Base-by-base conservation (phyloP, 2,329 filamentous ascomycete species). In the Aspergillus flavus region DNA sequence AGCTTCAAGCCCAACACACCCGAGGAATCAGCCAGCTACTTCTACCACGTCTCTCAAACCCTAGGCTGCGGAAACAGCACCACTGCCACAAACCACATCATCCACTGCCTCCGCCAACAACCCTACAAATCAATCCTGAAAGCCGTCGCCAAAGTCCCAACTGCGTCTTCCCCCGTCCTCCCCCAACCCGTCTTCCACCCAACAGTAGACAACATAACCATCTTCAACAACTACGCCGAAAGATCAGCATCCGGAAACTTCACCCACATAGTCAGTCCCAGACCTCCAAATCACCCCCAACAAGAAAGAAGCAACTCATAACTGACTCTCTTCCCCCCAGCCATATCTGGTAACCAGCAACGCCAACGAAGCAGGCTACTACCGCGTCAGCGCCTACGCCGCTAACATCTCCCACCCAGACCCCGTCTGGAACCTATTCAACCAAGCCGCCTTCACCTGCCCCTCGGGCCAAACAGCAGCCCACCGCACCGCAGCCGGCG, bases 281-380 rank as follows among this genome's bases (percentile, higher is more conserved):
- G 34, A 36, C 14, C 14, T 4, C 34, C 12, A 14, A 36, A 14
- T 36, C 14, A 36, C 12, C 12, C 5, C 12, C 34, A 12, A 36
- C 12, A 36, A 36, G 12, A 16, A 36, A 36, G 34, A 36, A 14
- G 34, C 34, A 36, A 16, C 5, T 16, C 34, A 36, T 36, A 36
- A 16, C 41, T 43, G 21, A 43, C 41, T 7, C 19, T 21, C 16
- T 7, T 6, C 6, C 5, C 14, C 4, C 16, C 28, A 71, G 45
- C 82, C 83, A 0, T 72, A 82, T 1, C 64, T 85, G 0, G 67
- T 79, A 4, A 81, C 80, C 16, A 79, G 79, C 65, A 82, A 79
- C 59, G 60, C 83, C 65, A 78, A 83, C 60, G 83, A 85, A 67
- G 78, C 80, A 3, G 81, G 80, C 0, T 83, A 81, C 71, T 84